Conservation (phyloP, 352 stramenopile genomes). For the Aphanomyces euteiches region DNA sequence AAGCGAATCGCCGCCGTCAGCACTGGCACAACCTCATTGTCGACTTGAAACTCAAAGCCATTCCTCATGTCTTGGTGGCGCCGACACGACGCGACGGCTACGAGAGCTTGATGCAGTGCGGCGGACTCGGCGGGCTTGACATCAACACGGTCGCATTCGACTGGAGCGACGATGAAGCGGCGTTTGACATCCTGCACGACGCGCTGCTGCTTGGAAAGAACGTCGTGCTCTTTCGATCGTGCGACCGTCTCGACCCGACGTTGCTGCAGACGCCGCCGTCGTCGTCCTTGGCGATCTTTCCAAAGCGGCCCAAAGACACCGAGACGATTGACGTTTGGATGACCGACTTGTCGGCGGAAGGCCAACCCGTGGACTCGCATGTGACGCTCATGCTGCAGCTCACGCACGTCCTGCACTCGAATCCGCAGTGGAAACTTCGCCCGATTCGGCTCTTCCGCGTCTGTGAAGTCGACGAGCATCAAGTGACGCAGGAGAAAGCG, state of each 20-base stretch:
- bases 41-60: constrained; percentile 35
- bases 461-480: background rate
- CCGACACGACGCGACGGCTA: constrained; percentile 46
- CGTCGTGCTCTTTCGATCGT: constrained; percentile 50
- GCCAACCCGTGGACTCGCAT: constrained; percentile 31
- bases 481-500: background rate
- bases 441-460: constrained; percentile 24
- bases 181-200: constrained; percentile 53
- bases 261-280: constrained; percentile 37
- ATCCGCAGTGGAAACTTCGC: constrained; percentile 36
- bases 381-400: constrained; percentile 47
- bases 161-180: constrained; percentile 34
- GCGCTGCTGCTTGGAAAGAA: constrained; percentile 54
- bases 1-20: constrained; percentile 42
- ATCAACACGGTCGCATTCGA: constrained; percentile 70
- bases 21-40: constrained; percentile 38
- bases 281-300: background rate
- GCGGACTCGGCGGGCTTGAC: constrained; percentile 67
- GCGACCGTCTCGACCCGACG: constrained; percentile 44
- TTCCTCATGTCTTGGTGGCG: constrained; percentile 42
- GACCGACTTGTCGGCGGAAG: constrained; percentile 35
- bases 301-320: background rate
- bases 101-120: constrained; percentile 62
- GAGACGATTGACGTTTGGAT: constrained; percentile 65
- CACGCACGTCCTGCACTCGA: constrained; percentile 44